Conservation (phyloP, 805 yeast species). For the Kregervanrija fluxuum region DNA sequence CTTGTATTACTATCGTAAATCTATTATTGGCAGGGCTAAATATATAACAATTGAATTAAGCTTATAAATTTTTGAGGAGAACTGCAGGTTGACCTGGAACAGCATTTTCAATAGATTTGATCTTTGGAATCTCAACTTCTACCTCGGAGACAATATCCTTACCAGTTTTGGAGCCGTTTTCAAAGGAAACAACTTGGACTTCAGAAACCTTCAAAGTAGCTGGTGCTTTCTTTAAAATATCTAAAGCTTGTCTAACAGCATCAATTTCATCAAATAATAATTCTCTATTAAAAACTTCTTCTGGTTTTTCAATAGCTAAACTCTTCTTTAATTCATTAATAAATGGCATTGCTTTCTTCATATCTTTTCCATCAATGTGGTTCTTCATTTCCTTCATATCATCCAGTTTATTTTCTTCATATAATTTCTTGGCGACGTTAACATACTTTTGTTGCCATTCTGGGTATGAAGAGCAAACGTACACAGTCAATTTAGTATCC, state of each 20-base stretch:
- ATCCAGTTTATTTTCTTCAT: constrained; percentile 53
- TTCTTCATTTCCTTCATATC: constrained; percentile 60
- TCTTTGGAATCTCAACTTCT: constrained; percentile 54
- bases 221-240: constrained; percentile 56
- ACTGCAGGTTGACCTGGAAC: constrained; percentile 94
- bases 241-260: constrained; percentile 48
- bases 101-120: constrained; percentile 72
- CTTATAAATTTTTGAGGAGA: constrained; percentile 54
- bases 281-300: constrained; percentile 82
- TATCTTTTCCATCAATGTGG: constrained; percentile 69
- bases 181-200: constrained; percentile 54
- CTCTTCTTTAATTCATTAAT: constrained; percentile 81
- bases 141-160: constrained; percentile 61
- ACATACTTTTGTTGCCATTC: constrained; percentile 57
- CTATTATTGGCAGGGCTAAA: too few relatives aligned
- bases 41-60: too few relatives aligned
- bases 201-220: constrained; percentile 49
- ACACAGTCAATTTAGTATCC: constrained; percentile 69
- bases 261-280: constrained; percentile 74
- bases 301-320: constrained; percentile 61
- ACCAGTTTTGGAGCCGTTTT: constrained; percentile 58
- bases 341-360: constrained; percentile 98
- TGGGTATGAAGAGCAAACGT: constrained; percentile 73
- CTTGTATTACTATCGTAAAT: too few relatives aligned
- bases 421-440: constrained; percentile 67